Percentiles rank a stretch among this genome's conserved stretches.
Evolutionary conservation across 306 rosid species (phyloP).

Genomic region (barrel medic (Medicago truncatula)): DNA sequence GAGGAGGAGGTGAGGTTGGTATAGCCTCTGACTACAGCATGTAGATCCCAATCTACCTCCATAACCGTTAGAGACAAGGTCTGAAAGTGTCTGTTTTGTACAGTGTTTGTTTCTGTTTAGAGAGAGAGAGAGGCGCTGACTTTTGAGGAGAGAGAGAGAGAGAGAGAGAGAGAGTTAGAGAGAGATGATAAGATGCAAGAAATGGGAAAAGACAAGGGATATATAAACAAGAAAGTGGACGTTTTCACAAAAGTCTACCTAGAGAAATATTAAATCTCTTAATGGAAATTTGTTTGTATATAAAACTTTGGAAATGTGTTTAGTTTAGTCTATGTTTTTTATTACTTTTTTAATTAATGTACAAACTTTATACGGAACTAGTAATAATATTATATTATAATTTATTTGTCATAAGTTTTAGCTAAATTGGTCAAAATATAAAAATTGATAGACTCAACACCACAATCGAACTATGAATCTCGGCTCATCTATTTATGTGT

Average conservation of each 20-base stretch:
- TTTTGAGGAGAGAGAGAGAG: constrained; percentile 32
- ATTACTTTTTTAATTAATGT: not conserved
- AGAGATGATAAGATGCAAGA: constrained; percentile 51
- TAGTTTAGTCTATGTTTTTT: not conserved
- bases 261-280: not conserved
- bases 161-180: constrained; percentile 41
- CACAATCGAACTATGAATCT: too few relatives aligned
- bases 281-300: not conserved
- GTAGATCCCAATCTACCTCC: constrained; percentile 95
- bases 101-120: not conserved
- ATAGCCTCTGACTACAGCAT: constrained; percentile 90
- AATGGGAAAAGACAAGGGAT: constrained; percentile 44
- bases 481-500: too few relatives aligned
- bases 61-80: constrained; percentile 41
- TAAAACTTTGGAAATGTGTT: not conserved
- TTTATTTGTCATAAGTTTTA: too few relatives aligned
- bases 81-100: constrained; percentile 38
- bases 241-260: constrained; percentile 39
- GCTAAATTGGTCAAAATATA: too few relatives aligned
- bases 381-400: not conserved
- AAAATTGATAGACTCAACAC: too few relatives aligned
- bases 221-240: constrained; percentile 45
- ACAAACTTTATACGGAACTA: not conserved
- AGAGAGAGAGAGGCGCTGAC: constrained; percentile 63
- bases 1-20: constrained; percentile 45